These are phyloP conservation scores for Testicularia cyperi DNA, from an alignment of 1,284 basidiomycete species.

Conservation along the genomic window DNA sequence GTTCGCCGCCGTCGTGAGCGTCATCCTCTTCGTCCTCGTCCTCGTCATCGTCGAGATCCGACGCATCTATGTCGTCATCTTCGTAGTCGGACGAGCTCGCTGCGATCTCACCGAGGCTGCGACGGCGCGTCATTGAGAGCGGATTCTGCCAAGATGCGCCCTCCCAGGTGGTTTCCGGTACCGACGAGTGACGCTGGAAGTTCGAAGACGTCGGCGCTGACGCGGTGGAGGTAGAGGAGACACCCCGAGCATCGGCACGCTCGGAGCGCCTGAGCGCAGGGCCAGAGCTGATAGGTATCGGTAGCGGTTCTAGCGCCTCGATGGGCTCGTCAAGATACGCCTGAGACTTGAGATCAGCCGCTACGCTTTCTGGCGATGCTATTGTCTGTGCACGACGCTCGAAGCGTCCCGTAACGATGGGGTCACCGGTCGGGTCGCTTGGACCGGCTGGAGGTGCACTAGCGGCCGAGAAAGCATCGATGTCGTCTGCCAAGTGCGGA, in stretches of 20 bases:
- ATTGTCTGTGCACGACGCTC: slow-evolving; percentile 27
- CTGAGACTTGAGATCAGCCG: slow-evolving; percentile 11
- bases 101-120: slow-evolving; percentile 19
- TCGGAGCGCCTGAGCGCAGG: not conserved
- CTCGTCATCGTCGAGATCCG: slow-evolving; percentile 17
- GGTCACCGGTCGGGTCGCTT: not conserved
- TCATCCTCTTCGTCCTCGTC: slow-evolving; percentile 6
- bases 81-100: slow-evolving; percentile 34
- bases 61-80: slow-evolving; percentile 18
- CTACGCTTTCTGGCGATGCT: slow-evolving; percentile 27
- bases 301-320: slow-evolving; percentile 26
- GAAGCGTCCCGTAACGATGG: not conserved
- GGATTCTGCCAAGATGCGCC: slow-evolving; percentile 22
- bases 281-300: slow-evolving; percentile 18
- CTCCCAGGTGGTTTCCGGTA: slow-evolving; percentile 29
- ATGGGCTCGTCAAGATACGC: slow-evolving; percentile 13
- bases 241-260: not conserved
- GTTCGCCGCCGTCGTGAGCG: not conserved
- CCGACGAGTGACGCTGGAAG: slow-evolving; percentile 35
- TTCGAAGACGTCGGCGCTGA: slow-evolving; percentile 1
- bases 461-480: slow-evolving; percentile 2
- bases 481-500: not conserved
- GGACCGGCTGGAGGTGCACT: slow-evolving; percentile 7
- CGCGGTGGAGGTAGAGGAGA: not conserved
- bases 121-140: slow-evolving; percentile 15